A percentile compares a stretch with the other conserved stretches of the same genome.
Conservation (phyloP, 768 basidiomycete species). For the Amanita phalloides region DNA sequence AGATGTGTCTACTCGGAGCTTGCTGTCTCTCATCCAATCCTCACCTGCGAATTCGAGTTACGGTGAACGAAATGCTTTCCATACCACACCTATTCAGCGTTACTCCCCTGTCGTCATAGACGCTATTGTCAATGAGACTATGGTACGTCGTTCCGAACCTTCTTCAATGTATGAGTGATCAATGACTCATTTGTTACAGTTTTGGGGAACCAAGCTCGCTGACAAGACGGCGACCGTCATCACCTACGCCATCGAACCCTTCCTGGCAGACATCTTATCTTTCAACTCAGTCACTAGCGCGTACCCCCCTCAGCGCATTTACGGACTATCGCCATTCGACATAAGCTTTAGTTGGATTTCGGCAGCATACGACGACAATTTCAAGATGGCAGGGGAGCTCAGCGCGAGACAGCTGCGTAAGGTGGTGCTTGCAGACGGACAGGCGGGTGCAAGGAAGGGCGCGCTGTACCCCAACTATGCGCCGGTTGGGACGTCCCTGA, state of each 20-base stretch:
- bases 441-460: slow-evolving; percentile 22
- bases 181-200: slow-evolving; percentile 16
- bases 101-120: slow-evolving; percentile 26
- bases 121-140: slow-evolving; percentile 32
- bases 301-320: slow-evolving; percentile 32
- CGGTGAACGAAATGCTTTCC: slow-evolving; percentile 20
- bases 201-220: slow-evolving; percentile 28
- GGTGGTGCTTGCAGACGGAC: slow-evolving; percentile 28
- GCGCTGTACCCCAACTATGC: slow-evolving; percentile 55
- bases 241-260: slow-evolving; percentile 42
- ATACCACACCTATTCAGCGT: slow-evolving; percentile 29
- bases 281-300: slow-evolving; percentile 25
- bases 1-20: slow-evolving; percentile 30
- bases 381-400: slow-evolving; percentile 27
- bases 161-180: background rate
- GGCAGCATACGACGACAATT: slow-evolving; percentile 24
- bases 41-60: slow-evolving; percentile 24
- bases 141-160: slow-evolving; percentile 15
- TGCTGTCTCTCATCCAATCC: slow-evolving; percentile 27
- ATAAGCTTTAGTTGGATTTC: slow-evolving; percentile 34
- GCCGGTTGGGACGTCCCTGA: slow-evolving; percentile 35
- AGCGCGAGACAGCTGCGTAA: slow-evolving; percentile 29
- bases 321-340: slow-evolving; percentile 32
- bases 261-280: slow-evolving; percentile 28
- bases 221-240: slow-evolving; percentile 20